Evolutionary conservation across 495 filamentous ascomycete species (phyloP).

Genomic region (Bathelium albidoporum): DNA sequence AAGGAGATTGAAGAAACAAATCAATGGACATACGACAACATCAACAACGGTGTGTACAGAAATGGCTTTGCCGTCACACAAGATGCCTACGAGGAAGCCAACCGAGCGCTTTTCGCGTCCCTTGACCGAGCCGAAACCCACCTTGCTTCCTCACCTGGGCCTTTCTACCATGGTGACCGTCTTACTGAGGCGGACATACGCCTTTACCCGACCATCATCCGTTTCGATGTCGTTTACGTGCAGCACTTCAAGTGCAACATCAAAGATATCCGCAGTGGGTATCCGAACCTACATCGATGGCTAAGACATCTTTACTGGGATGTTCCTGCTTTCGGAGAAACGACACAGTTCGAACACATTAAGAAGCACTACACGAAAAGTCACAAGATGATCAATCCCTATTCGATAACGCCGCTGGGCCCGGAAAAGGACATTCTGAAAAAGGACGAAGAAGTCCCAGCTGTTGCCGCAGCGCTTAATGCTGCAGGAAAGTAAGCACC

Average conservation of each 20-base stretch:
- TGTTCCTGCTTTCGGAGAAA: constrained; percentile 47
- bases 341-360: constrained; percentile 61
- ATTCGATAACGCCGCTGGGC: constrained; percentile 53
- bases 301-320: constrained; percentile 61
- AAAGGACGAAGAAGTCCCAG: constrained; percentile 50
- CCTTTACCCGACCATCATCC: constrained; percentile 70
- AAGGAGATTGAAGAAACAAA: constrained; percentile 63
- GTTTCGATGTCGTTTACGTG: constrained; percentile 83
- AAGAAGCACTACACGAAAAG: constrained; percentile 64
- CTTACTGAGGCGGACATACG: constrained; percentile 78
- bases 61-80: constrained; percentile 38
- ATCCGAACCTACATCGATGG: constrained; percentile 57
- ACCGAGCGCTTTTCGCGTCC: constrained; percentile 56
- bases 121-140: constrained; percentile 63
- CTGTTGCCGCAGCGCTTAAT: constrained; percentile 35
- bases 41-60: constrained; percentile 56
- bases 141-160: constrained; percentile 43
- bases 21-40: constrained; percentile 70
- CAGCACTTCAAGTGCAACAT: constrained; percentile 94
- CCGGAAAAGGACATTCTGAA: constrained; percentile 52
- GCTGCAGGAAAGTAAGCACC: background rate
- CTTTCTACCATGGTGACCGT: constrained; percentile 56
- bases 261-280: constrained; percentile 69
- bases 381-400: constrained; percentile 57
- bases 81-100: constrained; percentile 63